These are phyloP conservation scores for Asterochloris sp. DNA, from an alignment of 139 green algal genomes.

Conservation along the genomic window DNA sequence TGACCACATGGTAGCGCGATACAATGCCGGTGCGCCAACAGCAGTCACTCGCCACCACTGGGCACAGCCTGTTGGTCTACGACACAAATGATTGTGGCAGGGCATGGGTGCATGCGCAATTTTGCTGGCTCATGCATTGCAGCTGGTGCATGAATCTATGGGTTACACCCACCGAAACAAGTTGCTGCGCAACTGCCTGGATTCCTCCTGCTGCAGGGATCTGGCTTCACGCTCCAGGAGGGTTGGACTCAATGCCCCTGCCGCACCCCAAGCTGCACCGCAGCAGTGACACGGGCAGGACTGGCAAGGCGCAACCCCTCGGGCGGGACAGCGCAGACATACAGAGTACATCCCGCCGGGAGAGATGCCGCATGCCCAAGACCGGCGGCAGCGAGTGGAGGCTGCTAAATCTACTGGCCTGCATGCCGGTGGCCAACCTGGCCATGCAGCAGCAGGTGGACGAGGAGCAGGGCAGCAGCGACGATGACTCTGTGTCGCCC, in stretches of 20 bases:
- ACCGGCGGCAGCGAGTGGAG: not conserved
- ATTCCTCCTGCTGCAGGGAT: not conserved
- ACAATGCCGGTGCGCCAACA: slow-evolving; percentile 4
- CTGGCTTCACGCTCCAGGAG: slow-evolving; percentile 11
- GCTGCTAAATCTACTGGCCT: slow-evolving; percentile 1
- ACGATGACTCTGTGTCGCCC: not conserved
- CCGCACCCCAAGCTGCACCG: not conserved
- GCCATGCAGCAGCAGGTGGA: slow-evolving; percentile 7
- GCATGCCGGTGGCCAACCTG: not conserved
- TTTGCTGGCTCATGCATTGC: slow-evolving; percentile 5
- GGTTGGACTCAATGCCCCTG: slow-evolving; percentile 9
- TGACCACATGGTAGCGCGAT: slow-evolving; percentile 17
- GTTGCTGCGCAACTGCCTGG: not conserved
- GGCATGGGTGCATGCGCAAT: not conserved
- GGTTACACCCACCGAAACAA: not conserved
- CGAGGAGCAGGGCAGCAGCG: slow-evolving; percentile 8
- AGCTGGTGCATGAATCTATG: not conserved
- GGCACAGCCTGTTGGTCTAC: slow-evolving; percentile 7
- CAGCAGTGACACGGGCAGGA: not conserved
- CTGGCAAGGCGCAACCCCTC: not conserved
- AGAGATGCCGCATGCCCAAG: too few relatives aligned
- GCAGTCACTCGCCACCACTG: not conserved
- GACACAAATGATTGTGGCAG: not conserved
- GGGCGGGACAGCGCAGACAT: not conserved
- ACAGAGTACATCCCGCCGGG: not conserved